A percentile compares a stretch with the other conserved stretches of the same genome.
Conservation (phyloP, 805 yeast species). For the Sugiyamaella lignohabitans region DNA sequence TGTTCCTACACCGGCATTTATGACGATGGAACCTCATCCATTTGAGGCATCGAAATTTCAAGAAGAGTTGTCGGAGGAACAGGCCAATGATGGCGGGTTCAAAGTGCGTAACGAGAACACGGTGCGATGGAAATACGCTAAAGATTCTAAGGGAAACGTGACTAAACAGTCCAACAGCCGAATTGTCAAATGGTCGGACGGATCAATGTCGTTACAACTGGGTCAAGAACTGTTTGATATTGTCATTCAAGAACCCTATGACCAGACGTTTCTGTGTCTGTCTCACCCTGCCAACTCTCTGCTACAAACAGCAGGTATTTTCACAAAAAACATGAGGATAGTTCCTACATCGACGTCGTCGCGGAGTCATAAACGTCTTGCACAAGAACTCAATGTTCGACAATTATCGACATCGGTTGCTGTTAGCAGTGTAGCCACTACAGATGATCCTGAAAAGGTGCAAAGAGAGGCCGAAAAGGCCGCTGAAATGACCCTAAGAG, state of each 20-base stretch:
- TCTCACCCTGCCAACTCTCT: constrained; percentile 68
- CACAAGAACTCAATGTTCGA: constrained; percentile 37
- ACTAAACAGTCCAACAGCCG: constrained; percentile 84
- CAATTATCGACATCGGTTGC: constrained; percentile 25
- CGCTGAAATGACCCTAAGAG: constrained; percentile 34
- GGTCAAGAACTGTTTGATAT: constrained; percentile 87
- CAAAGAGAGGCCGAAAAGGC: constrained; percentile 39
- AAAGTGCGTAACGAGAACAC: constrained; percentile 74
- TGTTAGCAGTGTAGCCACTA: constrained; percentile 35
- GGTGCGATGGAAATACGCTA: constrained; percentile 88
- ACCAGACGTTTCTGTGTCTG: constrained; percentile 65
- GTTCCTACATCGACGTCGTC: constrained; percentile 90
- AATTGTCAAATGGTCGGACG: constrained; percentile 92
- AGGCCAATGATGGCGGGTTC: constrained; percentile 22
- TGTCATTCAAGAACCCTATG: constrained; percentile 47
- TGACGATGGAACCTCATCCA: constrained; percentile 77
- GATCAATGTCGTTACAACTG: constrained; percentile 73
- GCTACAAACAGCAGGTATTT: constrained; percentile 58
- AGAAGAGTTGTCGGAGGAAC: constrained; percentile 36
- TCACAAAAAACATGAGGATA: constrained; percentile 62
- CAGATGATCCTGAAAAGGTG: constrained; percentile 39
- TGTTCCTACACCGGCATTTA: constrained; percentile 74
- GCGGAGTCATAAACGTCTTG: constrained; percentile 70
- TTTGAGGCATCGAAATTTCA: constrained; percentile 71
- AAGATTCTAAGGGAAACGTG: constrained; percentile 58